Evolutionary conservation across 2,329 filamentous ascomycete genomes (phyloP).

Genomic region (Sporothrix mexicana): DNA sequence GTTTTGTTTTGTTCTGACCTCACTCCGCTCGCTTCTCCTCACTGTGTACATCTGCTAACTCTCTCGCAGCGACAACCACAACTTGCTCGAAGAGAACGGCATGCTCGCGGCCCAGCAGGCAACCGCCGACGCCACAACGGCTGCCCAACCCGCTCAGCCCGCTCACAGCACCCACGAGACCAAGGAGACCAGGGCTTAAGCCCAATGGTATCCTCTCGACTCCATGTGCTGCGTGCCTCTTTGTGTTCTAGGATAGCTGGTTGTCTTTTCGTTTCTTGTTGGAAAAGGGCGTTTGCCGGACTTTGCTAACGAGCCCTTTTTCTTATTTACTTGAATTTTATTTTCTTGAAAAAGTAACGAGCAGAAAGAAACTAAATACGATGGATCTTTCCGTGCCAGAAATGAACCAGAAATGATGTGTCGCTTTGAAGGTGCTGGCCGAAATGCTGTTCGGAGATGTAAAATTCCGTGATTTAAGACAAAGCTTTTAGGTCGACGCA

Average conservation of each 20-base stretch:
- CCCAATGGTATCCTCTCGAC: neutral
- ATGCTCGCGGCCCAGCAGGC: slow-evolving; percentile 22
- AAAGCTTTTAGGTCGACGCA: too few relatives aligned
- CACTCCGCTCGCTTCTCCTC: too few relatives aligned
- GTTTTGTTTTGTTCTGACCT: neutral
- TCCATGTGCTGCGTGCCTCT: neutral
- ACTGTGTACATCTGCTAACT: neutral
- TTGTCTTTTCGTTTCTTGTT: slow-evolving; percentile 1
- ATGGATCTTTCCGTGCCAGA: neutral
- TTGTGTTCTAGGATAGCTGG: neutral
- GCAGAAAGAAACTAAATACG: neutral
- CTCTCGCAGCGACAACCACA: slow-evolving; percentile 26
- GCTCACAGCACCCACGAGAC: neutral
- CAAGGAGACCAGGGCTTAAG: slow-evolving; percentile 9
- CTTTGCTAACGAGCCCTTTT: neutral
- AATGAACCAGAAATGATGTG: neutral
- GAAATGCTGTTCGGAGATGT: too few relatives aligned
- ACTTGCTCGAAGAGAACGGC: slow-evolving; percentile 31
- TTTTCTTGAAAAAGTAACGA: neutral
- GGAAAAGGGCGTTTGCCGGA: neutral
- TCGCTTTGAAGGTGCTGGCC: too few relatives aligned
- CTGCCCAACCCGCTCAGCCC: neutral
- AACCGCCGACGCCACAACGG: neutral
- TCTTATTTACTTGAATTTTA: neutral
- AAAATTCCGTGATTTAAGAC: too few relatives aligned